Evolutionary conservation across 768 basidiomycete species (phyloP).

Genomic region (Tubosaeta sp.): DNA sequence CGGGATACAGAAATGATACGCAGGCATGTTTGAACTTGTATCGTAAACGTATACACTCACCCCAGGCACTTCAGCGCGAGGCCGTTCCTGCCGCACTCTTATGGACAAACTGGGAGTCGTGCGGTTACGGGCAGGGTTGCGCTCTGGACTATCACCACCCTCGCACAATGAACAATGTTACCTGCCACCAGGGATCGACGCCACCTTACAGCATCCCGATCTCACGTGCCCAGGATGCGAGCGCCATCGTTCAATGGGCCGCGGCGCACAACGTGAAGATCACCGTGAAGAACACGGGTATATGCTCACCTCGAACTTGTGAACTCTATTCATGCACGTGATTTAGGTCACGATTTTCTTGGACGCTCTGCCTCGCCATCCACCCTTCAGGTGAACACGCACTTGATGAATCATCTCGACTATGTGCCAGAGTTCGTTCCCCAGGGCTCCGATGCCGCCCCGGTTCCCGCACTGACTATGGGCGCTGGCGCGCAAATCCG

Average conservation of each 20-base stretch:
- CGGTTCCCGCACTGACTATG: conserved; percentile 17
- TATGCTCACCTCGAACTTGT: background rate
- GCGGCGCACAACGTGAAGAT: conserved; percentile 16
- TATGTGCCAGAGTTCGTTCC: conserved; percentile 18
- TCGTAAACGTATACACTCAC: background rate
- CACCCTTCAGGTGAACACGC: conserved; percentile 22
- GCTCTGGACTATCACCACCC: conserved; percentile 17
- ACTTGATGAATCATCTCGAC: conserved; percentile 8
- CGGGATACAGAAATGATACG: conserved; percentile 12
- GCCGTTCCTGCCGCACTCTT: conserved; percentile 14
- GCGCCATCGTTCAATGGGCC: conserved; percentile 18
- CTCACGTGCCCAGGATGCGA: conserved; percentile 17
- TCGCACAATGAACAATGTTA: conserved; percentile 6
- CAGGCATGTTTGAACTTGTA: conserved; percentile 5
- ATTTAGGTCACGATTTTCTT: conserved; percentile 18
- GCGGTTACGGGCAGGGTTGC: conserved; percentile 15
- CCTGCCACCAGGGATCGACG: conserved; percentile 19
- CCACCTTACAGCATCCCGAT: conserved; percentile 21
- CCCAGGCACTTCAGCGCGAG: conserved; percentile 14
- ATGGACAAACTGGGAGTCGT: conserved; percentile 23
- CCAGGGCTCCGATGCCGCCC: conserved; percentile 9
- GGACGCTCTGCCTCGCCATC: conserved; percentile 24
- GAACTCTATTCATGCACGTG: background rate
- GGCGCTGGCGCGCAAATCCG: conserved; percentile 16
- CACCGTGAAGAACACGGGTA: conserved; percentile 23